phyloP scores from a whole-genome alignment of 768 basidiomycete genomes.

The Trametes coccinea region DNA sequence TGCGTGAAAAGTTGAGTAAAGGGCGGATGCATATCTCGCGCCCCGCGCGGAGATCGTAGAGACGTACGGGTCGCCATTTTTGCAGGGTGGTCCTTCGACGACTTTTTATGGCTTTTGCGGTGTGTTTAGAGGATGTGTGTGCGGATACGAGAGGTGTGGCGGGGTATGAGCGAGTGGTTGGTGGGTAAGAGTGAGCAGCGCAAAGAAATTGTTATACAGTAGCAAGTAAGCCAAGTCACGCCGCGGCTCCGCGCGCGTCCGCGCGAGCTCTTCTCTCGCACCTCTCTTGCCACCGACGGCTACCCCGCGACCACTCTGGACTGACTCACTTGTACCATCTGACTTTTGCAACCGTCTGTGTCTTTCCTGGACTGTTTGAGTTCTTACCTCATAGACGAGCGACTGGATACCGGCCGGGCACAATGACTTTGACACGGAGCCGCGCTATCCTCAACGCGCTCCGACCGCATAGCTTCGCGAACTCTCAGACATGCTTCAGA shows the following conservation, averaged over 20 bases:
- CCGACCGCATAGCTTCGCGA: not conserved
- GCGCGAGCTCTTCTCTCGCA: not conserved
- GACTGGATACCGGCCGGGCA: not conserved
- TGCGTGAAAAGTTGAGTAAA: slow-evolving; percentile 31
- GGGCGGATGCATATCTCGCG: not conserved
- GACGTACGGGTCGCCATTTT: slow-evolving; percentile 65
- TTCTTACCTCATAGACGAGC: not conserved
- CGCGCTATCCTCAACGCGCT: slow-evolving; percentile 2
- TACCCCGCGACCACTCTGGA: not conserved
- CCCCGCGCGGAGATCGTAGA: slow-evolving; percentile 27
- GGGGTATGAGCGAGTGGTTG: slow-evolving; percentile 5
- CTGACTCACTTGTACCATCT: slow-evolving; percentile 9
- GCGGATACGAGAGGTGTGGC: not conserved
- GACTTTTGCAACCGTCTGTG: not conserved
- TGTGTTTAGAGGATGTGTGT: not conserved
- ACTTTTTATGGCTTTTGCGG: not conserved
- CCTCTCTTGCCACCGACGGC: not conserved
- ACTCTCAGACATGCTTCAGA: not conserved
- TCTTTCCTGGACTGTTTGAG: not conserved
- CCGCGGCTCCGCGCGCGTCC: slow-evolving; percentile 16
- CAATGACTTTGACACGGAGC: slow-evolving; percentile 19
- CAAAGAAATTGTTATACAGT: not conserved
- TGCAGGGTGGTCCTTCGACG: slow-evolving; percentile 8
- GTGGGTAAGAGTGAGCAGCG: not conserved
- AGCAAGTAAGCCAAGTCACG: slow-evolving; percentile 7